phyloP scores from a whole-genome alignment of 2,329 filamentous ascomycete genomes.

The Fusarium sororula region DNA sequence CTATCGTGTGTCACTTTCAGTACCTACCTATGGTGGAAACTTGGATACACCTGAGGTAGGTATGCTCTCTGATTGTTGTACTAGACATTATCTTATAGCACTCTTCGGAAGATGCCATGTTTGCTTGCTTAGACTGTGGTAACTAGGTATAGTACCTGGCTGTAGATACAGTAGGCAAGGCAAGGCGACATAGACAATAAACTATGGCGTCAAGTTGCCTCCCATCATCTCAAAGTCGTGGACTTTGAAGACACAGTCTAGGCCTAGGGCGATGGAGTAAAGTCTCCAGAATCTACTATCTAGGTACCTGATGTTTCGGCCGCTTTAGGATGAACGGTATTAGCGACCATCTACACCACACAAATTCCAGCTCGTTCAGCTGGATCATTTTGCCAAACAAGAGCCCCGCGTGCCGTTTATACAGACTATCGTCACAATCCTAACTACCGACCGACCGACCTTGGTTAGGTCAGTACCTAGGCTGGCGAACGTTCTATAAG shows the following conservation, averaged over 20 bases:
- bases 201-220: slow-evolving; percentile 11
- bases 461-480: too few relatives aligned
- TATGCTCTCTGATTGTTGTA: neutral
- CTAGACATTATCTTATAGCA: neutral
- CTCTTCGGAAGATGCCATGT: neutral
- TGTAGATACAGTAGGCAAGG: neutral
- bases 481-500: neutral
- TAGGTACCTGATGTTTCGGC: neutral
- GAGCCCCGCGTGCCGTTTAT: neutral
- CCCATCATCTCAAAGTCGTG: neutral
- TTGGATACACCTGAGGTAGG: neutral
- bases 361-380: slow-evolving; percentile 21
- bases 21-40: neutral
- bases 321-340: neutral
- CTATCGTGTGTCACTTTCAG: neutral
- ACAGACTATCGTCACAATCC: slow-evolving; percentile 2
- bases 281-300: slow-evolving; percentile 1
- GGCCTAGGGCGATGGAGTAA: neutral
- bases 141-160: neutral
- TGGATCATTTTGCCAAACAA: neutral
- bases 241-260: slow-evolving; percentile 11
- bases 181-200: neutral
- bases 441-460: neutral
- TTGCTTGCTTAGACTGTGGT: neutral
- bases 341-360: neutral